Conservation (phyloP, 2,329 filamentous ascomycete species). For the Exophiala bonariae region DNA sequence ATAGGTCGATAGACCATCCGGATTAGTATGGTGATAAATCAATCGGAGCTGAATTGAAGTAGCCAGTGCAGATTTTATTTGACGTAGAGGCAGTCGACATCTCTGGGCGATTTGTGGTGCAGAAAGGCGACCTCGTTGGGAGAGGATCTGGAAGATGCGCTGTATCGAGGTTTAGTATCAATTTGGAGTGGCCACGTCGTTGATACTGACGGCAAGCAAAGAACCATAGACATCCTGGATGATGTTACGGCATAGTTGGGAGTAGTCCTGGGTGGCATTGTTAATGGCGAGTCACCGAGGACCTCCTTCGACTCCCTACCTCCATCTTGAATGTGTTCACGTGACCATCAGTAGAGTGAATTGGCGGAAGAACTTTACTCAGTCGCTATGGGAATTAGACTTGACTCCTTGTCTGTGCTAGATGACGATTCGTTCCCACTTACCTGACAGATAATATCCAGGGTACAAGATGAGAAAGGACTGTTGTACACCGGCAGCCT, state of each 20-base stretch:
- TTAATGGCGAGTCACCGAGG: no score
- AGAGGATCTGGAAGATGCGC: constrained; percentile 80
- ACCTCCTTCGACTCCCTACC: constrained; percentile 1
- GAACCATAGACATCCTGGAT: constrained; percentile 89
- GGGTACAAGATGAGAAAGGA: no score
- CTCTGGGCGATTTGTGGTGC: constrained; percentile 68
- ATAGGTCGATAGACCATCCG: constrained; percentile 70
- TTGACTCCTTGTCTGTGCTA: no score
- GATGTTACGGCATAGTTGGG: constrained; percentile 86
- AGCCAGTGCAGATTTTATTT: constrained; percentile 77
- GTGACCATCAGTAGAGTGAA: no score
- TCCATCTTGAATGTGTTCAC: constrained; percentile 8
- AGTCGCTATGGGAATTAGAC: no score
- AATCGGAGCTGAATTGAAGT: constrained; percentile 88
- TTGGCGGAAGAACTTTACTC: no score
- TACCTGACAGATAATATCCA: no score
- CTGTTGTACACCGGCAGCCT: no score
- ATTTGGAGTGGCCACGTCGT: neutral
- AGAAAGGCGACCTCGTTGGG: constrained; percentile 75
- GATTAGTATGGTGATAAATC: constrained; percentile 70
- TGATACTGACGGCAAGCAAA: constrained; percentile 75
- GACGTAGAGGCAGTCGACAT: constrained; percentile 70
- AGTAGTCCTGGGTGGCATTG: constrained; percentile 44
- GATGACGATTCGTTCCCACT: no score
- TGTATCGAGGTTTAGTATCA: constrained; percentile 38